Base-by-base conservation (phyloP, 129 eudicot genomes). In the Flaveria trinervia region DNA sequence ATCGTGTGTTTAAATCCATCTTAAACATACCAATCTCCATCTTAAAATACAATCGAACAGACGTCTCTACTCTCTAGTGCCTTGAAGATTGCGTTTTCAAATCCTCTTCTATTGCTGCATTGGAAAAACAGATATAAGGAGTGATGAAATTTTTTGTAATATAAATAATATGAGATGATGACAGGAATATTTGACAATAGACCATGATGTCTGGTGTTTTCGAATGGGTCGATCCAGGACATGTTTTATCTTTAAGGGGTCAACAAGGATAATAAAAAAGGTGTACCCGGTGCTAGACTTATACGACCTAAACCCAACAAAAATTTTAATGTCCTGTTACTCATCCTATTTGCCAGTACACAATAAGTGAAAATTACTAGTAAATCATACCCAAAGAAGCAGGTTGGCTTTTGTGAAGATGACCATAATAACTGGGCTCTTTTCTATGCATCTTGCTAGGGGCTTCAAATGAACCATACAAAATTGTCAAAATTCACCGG, bases 341-440 rank as follows among this genome's bases (percentile, higher is more conserved):
- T 28, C 49, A 36, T 33, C 48, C 65, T 22, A 15, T 43, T 45
- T 17, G 62, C 45, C 60, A 16, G 57, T 46, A 57, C 69, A 59
- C n/a, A 14, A 56, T 33, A 7, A 1, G 68, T 57, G 36, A 57
- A 57, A 28, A 56, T 49, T 45, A 78, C 26, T 4, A 26, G 54
- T 45, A 78, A 78, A 30, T 46, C 65, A 59, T 78, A 36, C 77
- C 77, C 16, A 60, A 61, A 26, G 17, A 70, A 70, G 18, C 25
- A 64, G 36, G 39, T 18, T 65, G 50, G 59, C 73, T 79, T 33
- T 50, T 36, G 46, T 65, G 74, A 80, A 72, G 73, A 72, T 72
- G 44, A 41, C 60, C 82, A 51, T 72, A 51, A 49, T 39, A 26
- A 20, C 43, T 20, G 3, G 41, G 12, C 55, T 79, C 72, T 22